phyloP scores from a whole-genome alignment of 169 alveolate genomes.

The Eimeria tenella region DNA sequence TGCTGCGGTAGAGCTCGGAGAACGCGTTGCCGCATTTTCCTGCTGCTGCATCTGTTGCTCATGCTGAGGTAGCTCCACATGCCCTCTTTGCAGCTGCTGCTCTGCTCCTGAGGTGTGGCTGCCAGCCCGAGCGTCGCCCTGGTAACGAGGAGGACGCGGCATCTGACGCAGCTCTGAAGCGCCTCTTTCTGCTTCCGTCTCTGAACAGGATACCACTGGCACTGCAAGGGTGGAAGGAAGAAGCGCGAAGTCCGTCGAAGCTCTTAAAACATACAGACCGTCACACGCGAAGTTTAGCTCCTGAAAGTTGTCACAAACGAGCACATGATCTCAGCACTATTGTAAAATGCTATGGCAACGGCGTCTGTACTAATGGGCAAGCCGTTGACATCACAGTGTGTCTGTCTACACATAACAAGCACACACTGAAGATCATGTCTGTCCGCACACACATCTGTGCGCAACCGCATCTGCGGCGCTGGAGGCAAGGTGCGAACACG shows the following conservation, averaged over 20 bases:
- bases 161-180: not conserved
- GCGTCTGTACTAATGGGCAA: too few relatives aligned
- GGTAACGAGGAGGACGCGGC: constrained; percentile 28
- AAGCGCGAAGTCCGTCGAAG: constrained; percentile 54
- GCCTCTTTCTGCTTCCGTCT: constrained; percentile 28
- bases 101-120: constrained; percentile 15
- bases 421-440: too few relatives aligned
- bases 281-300: constrained; percentile 56
- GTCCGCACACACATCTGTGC: too few relatives aligned
- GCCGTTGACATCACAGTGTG: too few relatives aligned
- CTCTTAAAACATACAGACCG: constrained; percentile 52
- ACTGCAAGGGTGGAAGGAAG: constrained; percentile 48
- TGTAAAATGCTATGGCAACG: too few relatives aligned
- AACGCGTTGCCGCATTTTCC: constrained; percentile 21
- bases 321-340: too few relatives aligned
- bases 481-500: too few relatives aligned
- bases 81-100: constrained; percentile 19
- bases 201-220: constrained; percentile 4
- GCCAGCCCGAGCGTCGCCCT: not conserved
- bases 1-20: not conserved
- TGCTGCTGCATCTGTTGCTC: constrained; percentile 28
- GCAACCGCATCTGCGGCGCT: too few relatives aligned
- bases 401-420: too few relatives aligned
- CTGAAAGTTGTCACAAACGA: not conserved
- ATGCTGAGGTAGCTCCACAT: constrained; percentile 4